Percentiles rank a stretch among this genome's conserved stretches.
Conservation (phyloP, 345 rosid genomes). For the Pistacia vera region DNA sequence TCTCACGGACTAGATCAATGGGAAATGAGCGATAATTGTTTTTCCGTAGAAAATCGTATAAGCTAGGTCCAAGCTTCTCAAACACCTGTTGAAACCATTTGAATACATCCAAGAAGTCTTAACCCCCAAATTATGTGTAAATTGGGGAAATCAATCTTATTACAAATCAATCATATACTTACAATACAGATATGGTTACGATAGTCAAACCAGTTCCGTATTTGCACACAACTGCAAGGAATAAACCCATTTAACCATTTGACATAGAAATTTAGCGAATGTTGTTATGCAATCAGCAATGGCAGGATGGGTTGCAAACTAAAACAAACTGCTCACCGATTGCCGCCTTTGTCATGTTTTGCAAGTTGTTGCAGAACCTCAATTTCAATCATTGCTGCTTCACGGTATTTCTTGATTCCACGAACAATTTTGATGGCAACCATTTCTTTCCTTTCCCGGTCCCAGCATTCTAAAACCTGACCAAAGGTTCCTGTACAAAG, state of each 20-base stretch:
- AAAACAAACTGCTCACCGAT: slow-evolving; percentile 59
- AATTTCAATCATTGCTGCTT: slow-evolving; percentile 92
- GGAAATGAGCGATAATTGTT: slow-evolving; percentile 98
- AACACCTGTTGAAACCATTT: slow-evolving; percentile 90
- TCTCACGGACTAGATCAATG: slow-evolving; percentile 98
- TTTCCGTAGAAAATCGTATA: slow-evolving; percentile 98
- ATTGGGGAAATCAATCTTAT: slow-evolving; percentile 65
- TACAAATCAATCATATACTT: slow-evolving; percentile 67
- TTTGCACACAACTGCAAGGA: slow-evolving; percentile 99
- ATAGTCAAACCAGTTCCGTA: slow-evolving; percentile 99
- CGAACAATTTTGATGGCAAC: slow-evolving; percentile 91
- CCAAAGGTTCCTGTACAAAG: slow-evolving; percentile 73
- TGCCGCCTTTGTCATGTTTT: slow-evolving; percentile 80
- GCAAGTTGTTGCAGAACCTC: slow-evolving; percentile 85
- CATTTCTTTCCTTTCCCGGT: slow-evolving; percentile 82
- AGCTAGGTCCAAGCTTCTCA: slow-evolving; percentile 99
- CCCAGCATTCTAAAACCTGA: slow-evolving; percentile 95
- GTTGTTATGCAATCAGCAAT: slow-evolving; percentile 16
- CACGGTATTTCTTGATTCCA: slow-evolving; percentile 84
- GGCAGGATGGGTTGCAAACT: slow-evolving; percentile 9
- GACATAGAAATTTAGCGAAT: slow-evolving; percentile 24
- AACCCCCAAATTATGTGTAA: slow-evolving; percentile 61
- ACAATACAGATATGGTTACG: slow-evolving; percentile 99
- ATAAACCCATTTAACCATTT: slow-evolving; percentile 73
- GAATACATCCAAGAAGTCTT: slow-evolving; percentile 72